Evolutionary conservation across 176 grass and related monocot species (phyloP).

Genomic region (Calamus simplicifolius): DNA sequence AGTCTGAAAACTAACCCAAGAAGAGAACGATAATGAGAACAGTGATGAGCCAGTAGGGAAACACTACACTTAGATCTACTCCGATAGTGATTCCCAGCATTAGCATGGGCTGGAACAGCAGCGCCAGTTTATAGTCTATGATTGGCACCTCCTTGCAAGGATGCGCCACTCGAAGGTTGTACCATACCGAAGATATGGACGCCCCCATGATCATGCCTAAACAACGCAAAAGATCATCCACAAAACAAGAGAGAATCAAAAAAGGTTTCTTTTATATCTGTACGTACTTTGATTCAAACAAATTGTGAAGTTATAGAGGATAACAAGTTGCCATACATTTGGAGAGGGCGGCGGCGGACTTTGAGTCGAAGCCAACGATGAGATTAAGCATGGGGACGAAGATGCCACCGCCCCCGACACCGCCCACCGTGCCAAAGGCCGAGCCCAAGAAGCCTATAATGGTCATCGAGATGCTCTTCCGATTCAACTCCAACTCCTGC

Average conservation of each 20-base stretch:
- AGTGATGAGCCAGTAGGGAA: conserved; percentile 98
- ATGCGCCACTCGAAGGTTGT: conserved; percentile 91
- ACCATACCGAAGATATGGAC: conserved; percentile 88
- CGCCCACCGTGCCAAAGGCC: conserved; percentile 91
- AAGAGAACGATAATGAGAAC: conserved; percentile 96
- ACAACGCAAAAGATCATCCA: neutral
- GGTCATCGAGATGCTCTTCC: conserved; percentile 57
- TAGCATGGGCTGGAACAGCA: conserved; percentile 98
- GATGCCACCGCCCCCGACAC: conserved; percentile 90
- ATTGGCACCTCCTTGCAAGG: conserved; percentile 80
- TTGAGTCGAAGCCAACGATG: conserved; percentile 92
- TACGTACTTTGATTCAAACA: too few relatives aligned
- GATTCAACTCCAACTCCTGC: conserved; percentile 76
- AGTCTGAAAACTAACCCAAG: conserved; percentile 33
- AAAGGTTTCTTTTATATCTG: neutral
- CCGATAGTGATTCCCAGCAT: conserved; percentile 98
- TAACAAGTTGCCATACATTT: conserved; percentile 51
- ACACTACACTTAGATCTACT: conserved; percentile 89
- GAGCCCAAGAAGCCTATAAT: conserved; percentile 84
- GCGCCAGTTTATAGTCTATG: conserved; percentile 80
- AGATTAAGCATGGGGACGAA: conserved; percentile 97
- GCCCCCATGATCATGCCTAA: conserved; percentile 99
- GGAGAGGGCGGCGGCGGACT: conserved; percentile 89
- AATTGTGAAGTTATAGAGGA: too few relatives aligned
- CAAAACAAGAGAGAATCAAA: neutral